Evolutionary conservation across 169 alveolate species (phyloP).

Genomic region (Plasmodium cynomolgi): DNA sequence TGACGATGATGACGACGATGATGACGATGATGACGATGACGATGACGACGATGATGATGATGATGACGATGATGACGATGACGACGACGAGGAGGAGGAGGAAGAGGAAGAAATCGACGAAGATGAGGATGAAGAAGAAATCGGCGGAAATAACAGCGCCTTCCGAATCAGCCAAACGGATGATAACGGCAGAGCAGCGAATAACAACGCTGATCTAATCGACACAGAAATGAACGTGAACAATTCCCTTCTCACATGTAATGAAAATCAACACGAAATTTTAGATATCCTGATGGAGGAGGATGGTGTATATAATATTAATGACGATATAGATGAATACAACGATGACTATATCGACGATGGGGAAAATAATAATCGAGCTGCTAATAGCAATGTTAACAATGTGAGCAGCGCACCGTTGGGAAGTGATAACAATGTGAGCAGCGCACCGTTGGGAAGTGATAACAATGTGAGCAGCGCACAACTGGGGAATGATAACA

Average conservation of each 20-base stretch:
- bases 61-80: conserved; percentile 50
- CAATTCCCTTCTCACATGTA: conserved; percentile 55
- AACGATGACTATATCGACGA: conserved; percentile 70
- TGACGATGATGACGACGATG: conserved; percentile 57
- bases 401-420: background rate
- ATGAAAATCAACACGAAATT: conserved; percentile 64
- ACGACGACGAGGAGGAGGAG: conserved; percentile 16
- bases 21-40: conserved; percentile 41
- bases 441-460: background rate
- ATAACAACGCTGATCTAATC: conserved; percentile 42
- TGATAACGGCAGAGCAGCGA: conserved; percentile 19
- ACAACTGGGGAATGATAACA: background rate
- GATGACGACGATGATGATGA: conserved; percentile 57
- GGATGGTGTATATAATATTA: conserved; percentile 73
- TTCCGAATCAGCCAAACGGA: conserved; percentile 45
- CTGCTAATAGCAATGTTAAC: background rate
- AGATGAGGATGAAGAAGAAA: conserved; percentile 41
- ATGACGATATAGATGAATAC: conserved; percentile 73
- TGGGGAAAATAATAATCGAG: conserved; percentile 6
- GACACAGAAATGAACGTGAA: conserved; percentile 44
- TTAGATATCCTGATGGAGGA: conserved; percentile 64
- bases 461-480: background rate
- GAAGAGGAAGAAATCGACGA: conserved; percentile 59
- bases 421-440: background rate
- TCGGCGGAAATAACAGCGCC: conserved; percentile 24